These are phyloP conservation scores for Eucalyptus pauciflora DNA, from an alignment of 345 rosid genomes.

Conservation along the genomic window DNA sequence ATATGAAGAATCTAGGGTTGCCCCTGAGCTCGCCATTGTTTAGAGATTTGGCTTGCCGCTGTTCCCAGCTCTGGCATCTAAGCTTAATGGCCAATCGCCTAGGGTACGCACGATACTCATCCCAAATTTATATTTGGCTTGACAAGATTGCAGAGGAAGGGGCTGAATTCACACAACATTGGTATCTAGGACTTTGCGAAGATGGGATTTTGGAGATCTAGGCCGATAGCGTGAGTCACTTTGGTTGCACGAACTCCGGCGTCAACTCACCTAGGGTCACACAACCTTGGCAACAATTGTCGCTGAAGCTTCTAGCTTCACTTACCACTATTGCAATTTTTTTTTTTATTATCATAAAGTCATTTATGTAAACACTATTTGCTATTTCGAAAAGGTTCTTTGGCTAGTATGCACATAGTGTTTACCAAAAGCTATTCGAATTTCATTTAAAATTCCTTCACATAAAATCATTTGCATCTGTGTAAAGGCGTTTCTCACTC, in stretches of 20 bases:
- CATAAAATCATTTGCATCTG: neutral
- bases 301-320: neutral
- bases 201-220: neutral
- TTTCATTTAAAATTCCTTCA: neutral
- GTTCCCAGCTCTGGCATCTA: rapidly evolving
- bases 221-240: rapidly evolving
- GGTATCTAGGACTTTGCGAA: neutral
- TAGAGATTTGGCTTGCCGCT: rapidly evolving
- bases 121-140: neutral
- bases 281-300: neutral
- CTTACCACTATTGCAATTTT: neutral
- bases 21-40: rapidly evolving
- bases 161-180: neutral
- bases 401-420: neutral
- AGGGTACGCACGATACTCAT: neutral
- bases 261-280: neutral
- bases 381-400: neutral
- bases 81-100: rapidly evolving
- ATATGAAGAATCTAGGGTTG: too few species aligned
- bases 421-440: neutral
- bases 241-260: rapidly evolving
- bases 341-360: neutral
- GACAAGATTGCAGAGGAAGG: neutral
- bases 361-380: neutral
- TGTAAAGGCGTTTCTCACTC: neutral